Evolutionary conservation across 306 rosid species (phyloP).

Genomic region (Morella rubra): DNA sequence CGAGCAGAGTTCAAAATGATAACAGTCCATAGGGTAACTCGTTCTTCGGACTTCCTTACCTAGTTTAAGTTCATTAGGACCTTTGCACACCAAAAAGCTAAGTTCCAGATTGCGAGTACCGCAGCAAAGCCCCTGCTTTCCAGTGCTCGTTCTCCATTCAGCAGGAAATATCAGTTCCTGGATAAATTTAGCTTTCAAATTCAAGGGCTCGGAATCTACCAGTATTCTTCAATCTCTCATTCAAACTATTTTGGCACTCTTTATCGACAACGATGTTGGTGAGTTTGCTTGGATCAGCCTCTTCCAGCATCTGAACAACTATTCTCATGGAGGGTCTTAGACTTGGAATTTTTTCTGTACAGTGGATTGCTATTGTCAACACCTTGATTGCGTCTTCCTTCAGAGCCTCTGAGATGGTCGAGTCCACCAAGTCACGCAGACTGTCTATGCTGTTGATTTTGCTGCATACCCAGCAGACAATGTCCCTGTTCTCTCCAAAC

Average conservation of each 20-base stretch:
- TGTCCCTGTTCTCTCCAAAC: slow-evolving; percentile 74
- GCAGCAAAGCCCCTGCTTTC: neutral
- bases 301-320: slow-evolving; percentile 89
- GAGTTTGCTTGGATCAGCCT: slow-evolving; percentile 57
- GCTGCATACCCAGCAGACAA: slow-evolving; percentile 69
- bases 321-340: slow-evolving; percentile 87
- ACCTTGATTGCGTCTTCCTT: slow-evolving; percentile 66
- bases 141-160: neutral
- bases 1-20: slow-evolving; percentile 1
- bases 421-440: slow-evolving; percentile 53
- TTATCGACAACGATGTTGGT: slow-evolving; percentile 36
- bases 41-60: neutral
- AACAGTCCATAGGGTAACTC: neutral
- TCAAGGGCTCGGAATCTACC: neutral
- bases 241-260: slow-evolving; percentile 30
- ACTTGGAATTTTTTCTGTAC: slow-evolving; percentile 55
- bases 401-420: slow-evolving; percentile 46
- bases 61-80: neutral
- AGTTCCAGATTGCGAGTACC: neutral
- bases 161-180: neutral
- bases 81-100: neutral
- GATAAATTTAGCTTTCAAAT: slow-evolving; percentile 4
- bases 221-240: neutral
- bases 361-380: slow-evolving; percentile 57
- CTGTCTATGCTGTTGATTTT: slow-evolving; percentile 40